A percentile compares a stretch with the other conserved stretches of the same genome.
phyloP scores from a whole-genome alignment of 148 eudicot genomes.

The Camellia lanceoleosa region DNA sequence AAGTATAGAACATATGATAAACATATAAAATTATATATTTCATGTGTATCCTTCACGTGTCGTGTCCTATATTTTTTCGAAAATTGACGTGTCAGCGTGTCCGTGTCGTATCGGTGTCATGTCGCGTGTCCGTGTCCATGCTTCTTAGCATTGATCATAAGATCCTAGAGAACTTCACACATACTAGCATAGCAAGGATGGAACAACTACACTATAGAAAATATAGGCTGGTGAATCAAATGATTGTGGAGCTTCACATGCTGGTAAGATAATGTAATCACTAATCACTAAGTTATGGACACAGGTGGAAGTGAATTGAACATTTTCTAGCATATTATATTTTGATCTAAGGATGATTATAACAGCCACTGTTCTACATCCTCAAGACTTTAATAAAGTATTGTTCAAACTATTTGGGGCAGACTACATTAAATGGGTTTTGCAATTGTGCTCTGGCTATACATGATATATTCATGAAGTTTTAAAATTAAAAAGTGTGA shows the following conservation, averaged over 20 bases:
- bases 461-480: not conserved
- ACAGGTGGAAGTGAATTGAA: conserved; percentile 3
- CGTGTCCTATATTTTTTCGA: too few relatives aligned
- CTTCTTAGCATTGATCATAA: not conserved
- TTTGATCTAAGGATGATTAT: not conserved
- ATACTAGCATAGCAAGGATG: not conserved
- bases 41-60: too few relatives aligned
- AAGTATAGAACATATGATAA: too few relatives aligned
- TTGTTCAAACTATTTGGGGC: not conserved
- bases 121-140: too few relatives aligned
- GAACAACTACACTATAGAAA: not conserved
- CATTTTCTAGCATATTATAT: not conserved
- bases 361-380: not conserved
- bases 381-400: not conserved
- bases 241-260: not conserved
- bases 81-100: too few relatives aligned
- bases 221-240: not conserved
- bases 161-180: not conserved
- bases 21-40: too few relatives aligned
- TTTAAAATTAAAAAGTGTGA: not conserved
- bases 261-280: not conserved
- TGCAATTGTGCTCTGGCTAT: not conserved
- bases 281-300: not conserved
- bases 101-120: too few relatives aligned
- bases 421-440: not conserved